A percentile compares a stretch with the other conserved stretches of the same genome.
phyloP scores from a whole-genome alignment of 352 stramenopile species.

The Saprolegnia diclina region DNA sequence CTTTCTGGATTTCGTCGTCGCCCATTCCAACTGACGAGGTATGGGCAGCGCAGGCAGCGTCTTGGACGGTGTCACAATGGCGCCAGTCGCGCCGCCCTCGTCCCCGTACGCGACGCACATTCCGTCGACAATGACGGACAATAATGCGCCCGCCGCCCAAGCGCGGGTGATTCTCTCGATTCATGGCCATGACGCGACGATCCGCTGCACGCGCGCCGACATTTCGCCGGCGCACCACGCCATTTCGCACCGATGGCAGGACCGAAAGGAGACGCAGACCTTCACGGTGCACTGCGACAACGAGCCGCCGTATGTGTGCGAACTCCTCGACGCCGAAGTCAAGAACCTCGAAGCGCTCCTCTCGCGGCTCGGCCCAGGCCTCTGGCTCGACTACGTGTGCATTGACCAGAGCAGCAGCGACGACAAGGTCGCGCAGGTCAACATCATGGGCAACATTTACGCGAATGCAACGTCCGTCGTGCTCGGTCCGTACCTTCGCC shows the following conservation, averaged over 20 bases:
- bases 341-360: neutral
- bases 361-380: neutral
- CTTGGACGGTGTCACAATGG: neutral
- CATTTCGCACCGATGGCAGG: conserved; percentile 11
- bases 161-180: neutral
- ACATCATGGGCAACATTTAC: conserved; percentile 11
- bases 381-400: conserved; percentile 15
- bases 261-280: neutral
- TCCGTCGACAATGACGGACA: neutral
- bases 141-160: neutral
- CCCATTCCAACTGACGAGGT: too few relatives aligned
- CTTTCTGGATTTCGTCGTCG: too few relatives aligned
- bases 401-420: neutral
- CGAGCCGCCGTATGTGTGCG: neutral
- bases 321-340: neutral
- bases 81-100: neutral
- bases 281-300: conserved; percentile 1
- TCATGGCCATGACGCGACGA: neutral
- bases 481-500: neutral
- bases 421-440: neutral
- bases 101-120: neutral
- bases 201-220: neutral
- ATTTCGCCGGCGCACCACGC: neutral
- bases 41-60: neutral
- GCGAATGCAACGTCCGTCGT: conserved; percentile 3